Evolutionary conservation across 495 filamentous ascomycete species (phyloP), one percentile per base, ranked within the genome.

Genomic region (Daldinia caldariorum): DNA sequence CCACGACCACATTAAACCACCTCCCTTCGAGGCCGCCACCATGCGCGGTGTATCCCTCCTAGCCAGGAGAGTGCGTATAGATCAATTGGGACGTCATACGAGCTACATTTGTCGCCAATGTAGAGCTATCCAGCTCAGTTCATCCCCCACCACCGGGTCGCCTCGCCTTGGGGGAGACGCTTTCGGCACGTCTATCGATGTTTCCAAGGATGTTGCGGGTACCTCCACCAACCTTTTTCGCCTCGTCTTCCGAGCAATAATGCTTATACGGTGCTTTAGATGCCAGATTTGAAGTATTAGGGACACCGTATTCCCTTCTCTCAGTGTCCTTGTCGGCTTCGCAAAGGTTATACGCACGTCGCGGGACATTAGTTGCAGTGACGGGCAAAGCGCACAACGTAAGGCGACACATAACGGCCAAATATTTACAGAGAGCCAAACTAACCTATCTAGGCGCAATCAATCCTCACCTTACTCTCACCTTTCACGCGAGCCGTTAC

Each of bases 311-410:
- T 76, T 97, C 96, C 37, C 86, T 99, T 50, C 91, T 99, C 72
- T 97, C 94, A 22, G 92, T 97, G 63, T 90, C 90, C 7, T 86
- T 99, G 38, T 96, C 95, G 45, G 91, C 95, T 26, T 97, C 95
- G 32, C 94, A 97, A 70, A 89, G 92, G 68, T 85, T 99, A 22
- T 97, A 94, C 80, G 97, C 95, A 35, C 88, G 94, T 47, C 89
- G 92, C 61, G 95, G 95, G 35, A 97, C 94, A 2, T 81, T 99
- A 47, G 93, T 98, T 38, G 93, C 91, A 22, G 83, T 99, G 56
- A 92, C 91, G 69, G 96, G 96, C 59, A 92, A 94, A 72, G 84
- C 91, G 38, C 92, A 97, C 77, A 96, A 97, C 88, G 93, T 95
- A 78, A 78, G 85, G 35, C 39, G 10, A 4, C 29, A 4, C 29